Conservation (phyloP, 2,329 filamentous ascomycete genomes). For the Colletotrichum shisoi region DNA sequence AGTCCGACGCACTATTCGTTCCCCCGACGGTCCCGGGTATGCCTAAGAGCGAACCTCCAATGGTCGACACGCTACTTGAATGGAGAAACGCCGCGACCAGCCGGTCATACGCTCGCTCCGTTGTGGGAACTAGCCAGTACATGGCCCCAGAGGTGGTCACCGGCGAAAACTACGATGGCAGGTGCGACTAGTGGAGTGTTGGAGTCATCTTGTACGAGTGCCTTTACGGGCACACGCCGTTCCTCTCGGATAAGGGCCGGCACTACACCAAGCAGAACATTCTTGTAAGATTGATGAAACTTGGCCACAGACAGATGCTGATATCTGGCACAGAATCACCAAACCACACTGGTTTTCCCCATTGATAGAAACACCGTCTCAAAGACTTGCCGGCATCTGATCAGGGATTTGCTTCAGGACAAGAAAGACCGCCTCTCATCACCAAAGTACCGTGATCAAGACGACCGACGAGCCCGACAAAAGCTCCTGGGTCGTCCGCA, state of each 20-base stretch:
- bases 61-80: constrained; percentile 63
- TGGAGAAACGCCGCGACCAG: constrained; percentile 76
- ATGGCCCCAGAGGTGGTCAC: constrained; percentile 95
- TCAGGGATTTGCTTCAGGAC: constrained; percentile 74
- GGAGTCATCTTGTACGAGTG: constrained; percentile 96
- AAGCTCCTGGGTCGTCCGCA: constrained; percentile 30
- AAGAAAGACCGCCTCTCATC: constrained; percentile 80
- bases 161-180: constrained; percentile 83
- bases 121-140: constrained; percentile 96
- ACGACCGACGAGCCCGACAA: constrained; percentile 25
- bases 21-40: constrained; percentile 45
- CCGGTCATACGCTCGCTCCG: constrained; percentile 78
- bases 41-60: constrained; percentile 40
- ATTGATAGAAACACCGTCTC: constrained; percentile 67
- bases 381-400: constrained; percentile 77
- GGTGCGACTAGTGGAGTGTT: constrained; percentile 97
- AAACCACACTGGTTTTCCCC: constrained; percentile 75
- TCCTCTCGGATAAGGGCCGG: constrained; percentile 78
- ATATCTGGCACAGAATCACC: constrained; percentile 66
- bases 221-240: constrained; percentile 89
- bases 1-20: constrained; percentile 44
- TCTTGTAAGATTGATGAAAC: constrained; percentile 60
- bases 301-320: background rate
- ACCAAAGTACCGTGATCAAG: constrained; percentile 33
- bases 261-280: constrained; percentile 88